phyloP scores from a whole-genome alignment of 495 filamentous ascomycete species.

The Neurospora sp. region DNA sequence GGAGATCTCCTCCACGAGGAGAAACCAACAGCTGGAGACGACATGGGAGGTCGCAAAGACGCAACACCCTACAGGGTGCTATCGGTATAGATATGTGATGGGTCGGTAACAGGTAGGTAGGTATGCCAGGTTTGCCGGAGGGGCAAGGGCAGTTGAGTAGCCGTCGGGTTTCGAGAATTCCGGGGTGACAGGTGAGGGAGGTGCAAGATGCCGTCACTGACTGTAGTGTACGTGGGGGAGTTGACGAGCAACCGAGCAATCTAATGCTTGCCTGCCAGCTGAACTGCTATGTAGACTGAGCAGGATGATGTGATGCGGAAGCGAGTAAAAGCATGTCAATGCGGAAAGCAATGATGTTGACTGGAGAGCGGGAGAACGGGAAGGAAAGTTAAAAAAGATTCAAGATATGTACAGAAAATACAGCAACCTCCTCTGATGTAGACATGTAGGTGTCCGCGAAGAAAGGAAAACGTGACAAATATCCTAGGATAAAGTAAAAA shows the following conservation, averaged over 20 bases:
- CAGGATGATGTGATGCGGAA: not conserved
- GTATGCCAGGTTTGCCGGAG: not conserved
- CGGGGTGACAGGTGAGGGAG: not conserved
- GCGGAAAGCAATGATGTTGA: not conserved
- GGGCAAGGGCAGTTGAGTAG: not conserved
- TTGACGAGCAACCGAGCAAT: not conserved
- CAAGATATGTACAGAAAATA: not conserved
- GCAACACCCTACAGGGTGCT: not conserved
- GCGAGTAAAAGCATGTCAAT: not conserved
- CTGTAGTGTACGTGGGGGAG: not conserved
- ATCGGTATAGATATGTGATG: not conserved
- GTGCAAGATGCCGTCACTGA: not conserved
- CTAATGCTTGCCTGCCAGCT: not conserved
- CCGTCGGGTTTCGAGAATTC: not conserved
- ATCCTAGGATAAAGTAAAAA: not conserved
- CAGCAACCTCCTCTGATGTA: not conserved
- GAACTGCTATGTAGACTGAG: not conserved
- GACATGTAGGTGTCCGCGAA: not conserved
- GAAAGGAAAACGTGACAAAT: not conserved
- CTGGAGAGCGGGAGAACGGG: not conserved
- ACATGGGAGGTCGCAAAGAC: slow-evolving; percentile 12
- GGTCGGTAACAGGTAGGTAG: not conserved
- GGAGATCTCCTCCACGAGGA: slow-evolving; percentile 26
- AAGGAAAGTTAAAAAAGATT: not conserved
- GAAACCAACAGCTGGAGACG: slow-evolving; percentile 24